phyloP scores from a whole-genome alignment of 202 grass and related monocot species.

The Saccharum hybrid region DNA sequence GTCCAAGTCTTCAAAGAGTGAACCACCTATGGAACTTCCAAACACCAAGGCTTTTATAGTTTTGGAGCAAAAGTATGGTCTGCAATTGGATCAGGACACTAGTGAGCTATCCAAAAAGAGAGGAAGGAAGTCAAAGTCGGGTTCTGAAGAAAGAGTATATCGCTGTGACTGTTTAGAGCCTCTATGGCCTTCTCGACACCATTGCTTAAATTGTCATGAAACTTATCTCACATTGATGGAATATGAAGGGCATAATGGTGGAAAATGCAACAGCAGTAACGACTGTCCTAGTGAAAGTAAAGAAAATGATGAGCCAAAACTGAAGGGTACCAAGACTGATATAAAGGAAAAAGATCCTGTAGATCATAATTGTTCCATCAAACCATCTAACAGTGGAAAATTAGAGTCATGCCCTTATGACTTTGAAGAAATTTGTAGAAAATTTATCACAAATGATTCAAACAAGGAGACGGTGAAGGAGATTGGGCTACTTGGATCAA shows the following conservation, averaged over 20 bases:
- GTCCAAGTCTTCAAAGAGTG: constrained; percentile 40
- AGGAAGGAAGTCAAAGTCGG: constrained; percentile 66
- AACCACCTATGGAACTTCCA: constrained; percentile 54
- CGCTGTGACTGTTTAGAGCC: constrained; percentile 92
- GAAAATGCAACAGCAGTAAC: constrained; percentile 59
- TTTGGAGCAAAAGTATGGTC: constrained; percentile 81
- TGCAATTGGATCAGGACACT: constrained; percentile 56
- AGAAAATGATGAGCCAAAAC: constrained; percentile 66
- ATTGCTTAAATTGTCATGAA: constrained; percentile 86
- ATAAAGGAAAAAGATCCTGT: constrained; percentile 55
- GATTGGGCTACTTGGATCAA: constrained; percentile 79
- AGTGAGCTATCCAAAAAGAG: constrained; percentile 67
- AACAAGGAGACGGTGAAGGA: constrained; percentile 79
- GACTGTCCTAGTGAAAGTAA: constrained; percentile 54
- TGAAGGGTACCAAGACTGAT: constrained; percentile 61
- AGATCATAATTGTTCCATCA: constrained; percentile 35
- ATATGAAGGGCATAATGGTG: constrained; percentile 78
- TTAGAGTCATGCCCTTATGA: constrained; percentile 75
- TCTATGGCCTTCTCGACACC: constrained; percentile 77
- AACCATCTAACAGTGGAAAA: constrained; percentile 48
- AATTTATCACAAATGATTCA: constrained; percentile 72
- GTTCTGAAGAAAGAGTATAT: constrained; percentile 69
- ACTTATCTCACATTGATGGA: constrained; percentile 58
- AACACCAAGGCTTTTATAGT: constrained; percentile 66
- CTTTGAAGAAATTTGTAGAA: constrained; percentile 79